A percentile compares a stretch with the other conserved stretches of the same genome.
Conservation (phyloP, 2,329 filamentous ascomycete species). For the Furcasterigmium sp. region DNA sequence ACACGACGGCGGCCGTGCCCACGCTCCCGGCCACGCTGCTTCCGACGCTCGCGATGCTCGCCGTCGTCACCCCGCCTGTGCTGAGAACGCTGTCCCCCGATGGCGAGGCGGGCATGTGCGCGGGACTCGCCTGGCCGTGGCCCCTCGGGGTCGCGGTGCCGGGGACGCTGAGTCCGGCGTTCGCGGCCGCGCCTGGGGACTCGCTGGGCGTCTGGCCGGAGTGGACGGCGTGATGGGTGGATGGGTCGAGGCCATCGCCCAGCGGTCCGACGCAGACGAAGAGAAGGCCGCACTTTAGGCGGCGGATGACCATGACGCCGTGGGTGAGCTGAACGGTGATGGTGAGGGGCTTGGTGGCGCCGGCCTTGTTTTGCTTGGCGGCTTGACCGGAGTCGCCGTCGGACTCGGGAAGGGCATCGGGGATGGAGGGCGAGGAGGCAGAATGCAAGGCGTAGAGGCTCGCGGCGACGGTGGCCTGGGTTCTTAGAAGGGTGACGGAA, state of each 20-base stretch:
- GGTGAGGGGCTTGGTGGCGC: constrained; percentile 26
- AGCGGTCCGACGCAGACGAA: constrained; percentile 55
- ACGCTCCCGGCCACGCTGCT: constrained; percentile 32
- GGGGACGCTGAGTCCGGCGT: constrained; percentile 15
- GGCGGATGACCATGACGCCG: constrained; percentile 53
- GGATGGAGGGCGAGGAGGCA: constrained; percentile 33
- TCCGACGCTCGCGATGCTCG: constrained; percentile 30
- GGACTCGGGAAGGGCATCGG: constrained; percentile 32
- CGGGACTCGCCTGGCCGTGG: constrained; percentile 21
- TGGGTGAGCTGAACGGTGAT: constrained; percentile 56
- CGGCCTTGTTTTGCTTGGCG: constrained; percentile 8
- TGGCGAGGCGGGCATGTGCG: constrained; percentile 22
- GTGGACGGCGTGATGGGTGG: neutral
- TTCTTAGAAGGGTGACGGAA: constrained; percentile 53
- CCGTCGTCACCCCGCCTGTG: constrained; percentile 37
- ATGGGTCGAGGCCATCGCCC: constrained; percentile 13
- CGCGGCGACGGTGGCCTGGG: constrained; percentile 59
- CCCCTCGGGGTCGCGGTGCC: constrained; percentile 13
- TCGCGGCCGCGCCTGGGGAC: constrained; percentile 5
- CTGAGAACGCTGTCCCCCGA: constrained; percentile 44
- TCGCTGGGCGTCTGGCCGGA: neutral
- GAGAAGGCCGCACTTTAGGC: constrained; percentile 53
- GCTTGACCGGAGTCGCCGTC: constrained; percentile 16
- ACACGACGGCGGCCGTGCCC: constrained; percentile 40
- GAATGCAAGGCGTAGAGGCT: constrained; percentile 56